Percentiles rank a stretch among this genome's conserved stretches.
Conservation (phyloP, 139 green algal genomes). For the Chlorella sp. region DNA sequence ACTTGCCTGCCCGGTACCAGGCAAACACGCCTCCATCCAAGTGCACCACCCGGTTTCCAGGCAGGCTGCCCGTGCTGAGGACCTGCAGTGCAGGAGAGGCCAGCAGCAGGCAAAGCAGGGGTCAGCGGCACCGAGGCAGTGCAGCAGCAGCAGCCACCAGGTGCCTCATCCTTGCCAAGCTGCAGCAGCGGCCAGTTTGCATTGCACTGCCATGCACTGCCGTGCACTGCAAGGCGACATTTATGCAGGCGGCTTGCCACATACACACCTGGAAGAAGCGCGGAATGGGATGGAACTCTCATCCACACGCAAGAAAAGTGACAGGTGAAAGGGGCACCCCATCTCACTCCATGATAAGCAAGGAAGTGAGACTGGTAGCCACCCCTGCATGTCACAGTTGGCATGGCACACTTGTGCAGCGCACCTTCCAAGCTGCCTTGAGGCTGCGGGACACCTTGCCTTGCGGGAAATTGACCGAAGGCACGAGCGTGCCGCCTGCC, state of each 20-base stretch:
- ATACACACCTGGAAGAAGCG: too few relatives aligned
- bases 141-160: background rate
- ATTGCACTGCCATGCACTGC: too few relatives aligned
- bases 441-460: constrained; percentile 62
- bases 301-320: too few relatives aligned
- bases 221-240: too few relatives aligned
- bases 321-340: too few relatives aligned
- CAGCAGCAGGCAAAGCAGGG: background rate
- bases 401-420: too few relatives aligned
- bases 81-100: background rate
- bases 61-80: constrained; percentile 9
- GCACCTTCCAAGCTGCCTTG: constrained; percentile 52
- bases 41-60: constrained; percentile 43
- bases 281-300: too few relatives aligned
- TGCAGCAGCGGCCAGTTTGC: too few relatives aligned
- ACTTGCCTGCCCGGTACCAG: constrained; percentile 38
- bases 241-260: too few relatives aligned
- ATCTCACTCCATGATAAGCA: too few relatives aligned
- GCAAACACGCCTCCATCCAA: constrained; percentile 61
- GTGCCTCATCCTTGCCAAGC: too few relatives aligned
- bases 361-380: background rate
- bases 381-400: too few relatives aligned
- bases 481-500: constrained; percentile 58
- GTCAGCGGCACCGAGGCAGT: background rate
- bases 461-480: constrained; percentile 57